Evolutionary conservation across 345 rosid genomes (phyloP), one percentile per base, ranked within the genome.

Genomic region (Erysimum cheiranthoides): DNA sequence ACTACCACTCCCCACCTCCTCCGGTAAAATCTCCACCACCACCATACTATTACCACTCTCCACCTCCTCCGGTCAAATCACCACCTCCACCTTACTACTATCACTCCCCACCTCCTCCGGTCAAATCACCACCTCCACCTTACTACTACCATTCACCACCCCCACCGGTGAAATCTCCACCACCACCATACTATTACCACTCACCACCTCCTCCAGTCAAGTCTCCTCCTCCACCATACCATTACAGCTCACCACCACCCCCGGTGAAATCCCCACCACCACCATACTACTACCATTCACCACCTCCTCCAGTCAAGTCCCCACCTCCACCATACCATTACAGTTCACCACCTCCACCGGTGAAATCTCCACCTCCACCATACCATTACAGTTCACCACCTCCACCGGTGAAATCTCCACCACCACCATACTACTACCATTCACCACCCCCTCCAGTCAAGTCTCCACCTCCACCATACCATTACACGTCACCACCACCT

Each of bases 1-100:
- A 70, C 3, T 86, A 86, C 50, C 79, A 78, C 0, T 84, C 89
- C 0, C 89, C 87, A 6, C 89, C 89, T 0, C 86, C 89, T 0
- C 85, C 87, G 0, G 46, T 59, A 0, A 56, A 65, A 0, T 80
- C 80, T 0, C 81, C 84, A 0, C 82, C 82, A 0, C 80, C 80
- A 0, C 84, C 83, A 0, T 81, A 84, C 38, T 72, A 84, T 3
- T 81, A 84, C 21, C 64, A 73, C 0, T 80, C 87, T 0, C 87
- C 86, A 0, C 86, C 87, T 0, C 87, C 87, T 0, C 87, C 87
- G 0, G 53, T 61, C 0, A 56, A 67, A 0, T 83, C 84, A 0
- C 84, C 82, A 0, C 79, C 85, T 0, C 83, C 84, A 0, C 83
- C 84, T 0, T 82, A 84, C 17, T 57, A 65, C 18, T 86, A 86